Base-by-base conservation (phyloP, 2,329 filamentous ascomycete genomes). In the Thelonectria olida region DNA sequence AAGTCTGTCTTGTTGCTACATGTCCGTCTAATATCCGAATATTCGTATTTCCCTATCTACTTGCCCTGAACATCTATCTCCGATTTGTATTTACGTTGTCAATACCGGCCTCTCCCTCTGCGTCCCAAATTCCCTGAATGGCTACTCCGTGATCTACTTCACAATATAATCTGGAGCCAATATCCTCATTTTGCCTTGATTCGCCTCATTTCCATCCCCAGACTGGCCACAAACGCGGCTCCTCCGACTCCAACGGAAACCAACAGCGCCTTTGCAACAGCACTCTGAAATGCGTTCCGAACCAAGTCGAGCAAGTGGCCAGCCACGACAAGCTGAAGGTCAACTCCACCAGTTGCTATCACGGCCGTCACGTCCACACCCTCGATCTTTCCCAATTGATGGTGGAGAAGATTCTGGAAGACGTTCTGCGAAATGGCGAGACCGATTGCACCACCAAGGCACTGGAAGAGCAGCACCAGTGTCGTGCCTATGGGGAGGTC, bases 401-500 rank as follows among this genome's bases (percentile, higher is more conserved):
- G 41, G 5, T 34, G 55, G 0, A 69, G 51, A 4, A 27, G 49
- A 7, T 65, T 66, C 17, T 68, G 63, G 17, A 71, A 71, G 0
- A 70, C 54, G 5, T 68, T 71, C 10, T 67, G 67, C 7, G 65
- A 65, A 4, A 71, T 63, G 1, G 61, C 54, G 2, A 69, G 62
- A 2, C 67, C 65, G 1, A 71, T 49, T 6, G 67, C 61, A 4
- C 82, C 82, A 25, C 81, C 81, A 0, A 84, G 70, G 1, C 78
- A 74, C 67, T 84, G 81, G 4, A 73, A 73, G 64, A 84, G 82
- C 19, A 84, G 77, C 2, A 82, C 73, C 13, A 75, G 62, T 2
- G 81, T 79, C 4, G 79, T 80, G 2, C 79, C 81, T 0, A 76
- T 76, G 0, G 81, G 78, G 23, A 83, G 77, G 44, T 83, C 81